Conservation (phyloP, 768 basidiomycete species). For the Trametes cubensis region DNA sequence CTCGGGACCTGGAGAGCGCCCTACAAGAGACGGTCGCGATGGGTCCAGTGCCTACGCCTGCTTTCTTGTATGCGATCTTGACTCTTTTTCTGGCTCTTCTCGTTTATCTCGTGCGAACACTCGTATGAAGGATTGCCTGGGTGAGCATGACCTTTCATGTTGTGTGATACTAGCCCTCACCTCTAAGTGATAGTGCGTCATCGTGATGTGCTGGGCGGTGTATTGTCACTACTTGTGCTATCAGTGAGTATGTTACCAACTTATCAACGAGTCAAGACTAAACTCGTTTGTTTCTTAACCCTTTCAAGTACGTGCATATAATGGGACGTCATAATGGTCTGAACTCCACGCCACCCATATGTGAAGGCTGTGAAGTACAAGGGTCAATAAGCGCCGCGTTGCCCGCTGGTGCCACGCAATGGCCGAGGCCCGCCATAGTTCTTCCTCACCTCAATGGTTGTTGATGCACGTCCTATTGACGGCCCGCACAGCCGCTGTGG, state of each 20-base stretch:
- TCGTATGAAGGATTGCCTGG: neutral
- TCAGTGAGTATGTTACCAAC: too few relatives aligned
- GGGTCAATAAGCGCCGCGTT: neutral
- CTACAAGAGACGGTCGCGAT: constrained; percentile 56
- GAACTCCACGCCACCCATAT: neutral
- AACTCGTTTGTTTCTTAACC: neutral
- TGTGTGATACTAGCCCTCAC: neutral
- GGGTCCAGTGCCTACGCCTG: constrained; percentile 44
- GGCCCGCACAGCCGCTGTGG: too few relatives aligned
- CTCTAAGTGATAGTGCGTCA: neutral
- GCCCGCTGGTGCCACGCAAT: neutral
- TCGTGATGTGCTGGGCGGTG: neutral
- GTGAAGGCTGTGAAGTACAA: neutral
- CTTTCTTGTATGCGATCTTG: constrained; percentile 9
- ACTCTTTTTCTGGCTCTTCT: constrained; percentile 15
- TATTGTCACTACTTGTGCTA: too few relatives aligned
- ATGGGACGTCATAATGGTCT: too few relatives aligned
- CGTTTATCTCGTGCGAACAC: constrained; percentile 34
- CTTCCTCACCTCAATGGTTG: neutral
- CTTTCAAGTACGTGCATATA: too few relatives aligned
- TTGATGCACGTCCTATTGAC: neutral
- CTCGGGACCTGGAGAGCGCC: constrained; percentile 55
- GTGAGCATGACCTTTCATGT: neutral
- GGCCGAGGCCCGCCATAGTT: too few relatives aligned
- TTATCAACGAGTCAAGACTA: too few relatives aligned